Evolutionary conservation across 1,139 yeast species (phyloP), one percentile per base, ranked within the genome.

Genomic region (Hanseniaspora gamundiae): DNA sequence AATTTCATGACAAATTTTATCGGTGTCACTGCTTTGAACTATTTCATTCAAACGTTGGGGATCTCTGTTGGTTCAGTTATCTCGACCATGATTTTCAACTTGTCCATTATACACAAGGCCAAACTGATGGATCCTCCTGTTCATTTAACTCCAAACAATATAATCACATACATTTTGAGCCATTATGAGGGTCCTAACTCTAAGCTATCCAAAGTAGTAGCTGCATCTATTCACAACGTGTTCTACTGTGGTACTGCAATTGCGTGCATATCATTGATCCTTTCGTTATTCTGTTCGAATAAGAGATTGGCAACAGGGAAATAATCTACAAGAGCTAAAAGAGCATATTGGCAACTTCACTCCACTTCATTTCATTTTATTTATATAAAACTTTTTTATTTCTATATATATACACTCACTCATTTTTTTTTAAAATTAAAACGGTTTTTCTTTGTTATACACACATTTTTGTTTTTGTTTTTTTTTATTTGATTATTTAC

Each of bases 81-180:
- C 20, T 40, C 46, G 7, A 44, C 43, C 14, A 44, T 44, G 46
- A 38, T 44, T 28, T 44, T 44, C 27, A 41, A 44, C 14, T 26
- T 39, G 10, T 40, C 43, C 10, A 39, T 44, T 4, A 31, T 44
- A 4, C 33, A 44, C 17, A 40, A 38, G 28, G 33, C 41, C 13
- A 44, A 35, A 21, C 29, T 7, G 13, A 30, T 31, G 4, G 28
- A 38, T 20, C 43, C 43, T 13, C 28, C 39, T 11, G 41, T 40
- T 9, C 29, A 39, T 13, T 21, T 44, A 14, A 44, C 16, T 30
- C 35, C 43, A 20, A 42, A 44, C 14, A 27, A 36, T n/a, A 16
- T 44, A 2, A 38, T 44, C 27, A 39, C 46, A 10, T 40, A 40
- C n/a, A 44, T 42, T 38, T 33, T 41, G 31, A 24, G 35, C 6